Evolutionary conservation across 768 basidiomycete genomes (phyloP).

Genomic region (Imleria badia): DNA sequence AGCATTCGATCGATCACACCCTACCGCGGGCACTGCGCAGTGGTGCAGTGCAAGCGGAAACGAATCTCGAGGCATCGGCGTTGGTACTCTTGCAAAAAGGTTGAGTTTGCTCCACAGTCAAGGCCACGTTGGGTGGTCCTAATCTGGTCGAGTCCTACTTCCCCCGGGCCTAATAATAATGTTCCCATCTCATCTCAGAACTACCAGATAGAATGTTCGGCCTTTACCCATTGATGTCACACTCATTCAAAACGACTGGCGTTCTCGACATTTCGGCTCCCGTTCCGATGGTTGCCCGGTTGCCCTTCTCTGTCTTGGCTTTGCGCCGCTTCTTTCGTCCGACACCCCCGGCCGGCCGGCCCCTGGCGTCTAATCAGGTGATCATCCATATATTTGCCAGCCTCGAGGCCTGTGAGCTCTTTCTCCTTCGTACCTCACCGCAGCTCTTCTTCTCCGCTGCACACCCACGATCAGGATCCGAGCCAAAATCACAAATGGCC

Average conservation of each 20-base stretch:
- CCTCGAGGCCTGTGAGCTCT: slow-evolving; percentile 17
- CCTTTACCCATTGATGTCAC: slow-evolving; percentile 10
- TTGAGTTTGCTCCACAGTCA: slow-evolving; percentile 10
- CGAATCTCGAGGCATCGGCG: slow-evolving; percentile 27
- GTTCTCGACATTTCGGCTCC: slow-evolving; percentile 1
- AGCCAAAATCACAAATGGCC: slow-evolving; percentile 6
- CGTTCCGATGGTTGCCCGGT: neutral
- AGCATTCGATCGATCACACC: slow-evolving; percentile 15
- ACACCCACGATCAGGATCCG: neutral
- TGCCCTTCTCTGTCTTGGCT: neutral
- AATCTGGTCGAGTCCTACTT: slow-evolving; percentile 8
- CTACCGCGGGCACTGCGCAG: neutral
- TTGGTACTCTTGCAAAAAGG: slow-evolving; percentile 15
- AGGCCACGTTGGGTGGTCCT: slow-evolving; percentile 11
- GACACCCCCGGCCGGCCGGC: neutral
- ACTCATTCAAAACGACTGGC: neutral
- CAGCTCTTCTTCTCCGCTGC: slow-evolving; percentile 7
- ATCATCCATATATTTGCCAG: slow-evolving; percentile 13
- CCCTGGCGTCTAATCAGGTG: slow-evolving; percentile 14
- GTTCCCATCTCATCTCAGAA: neutral
- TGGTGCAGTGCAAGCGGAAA: slow-evolving; percentile 16
- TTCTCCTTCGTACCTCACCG: slow-evolving; percentile 15
- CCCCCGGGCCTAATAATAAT: slow-evolving; percentile 14
- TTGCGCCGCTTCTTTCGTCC: slow-evolving; percentile 1
- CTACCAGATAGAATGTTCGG: slow-evolving; percentile 2